Percentiles rank a stretch among this genome's conserved stretches.
These are phyloP conservation scores for Gyrodon lividus DNA, from an alignment of 768 basidiomycete genomes.

Conservation along the genomic window DNA sequence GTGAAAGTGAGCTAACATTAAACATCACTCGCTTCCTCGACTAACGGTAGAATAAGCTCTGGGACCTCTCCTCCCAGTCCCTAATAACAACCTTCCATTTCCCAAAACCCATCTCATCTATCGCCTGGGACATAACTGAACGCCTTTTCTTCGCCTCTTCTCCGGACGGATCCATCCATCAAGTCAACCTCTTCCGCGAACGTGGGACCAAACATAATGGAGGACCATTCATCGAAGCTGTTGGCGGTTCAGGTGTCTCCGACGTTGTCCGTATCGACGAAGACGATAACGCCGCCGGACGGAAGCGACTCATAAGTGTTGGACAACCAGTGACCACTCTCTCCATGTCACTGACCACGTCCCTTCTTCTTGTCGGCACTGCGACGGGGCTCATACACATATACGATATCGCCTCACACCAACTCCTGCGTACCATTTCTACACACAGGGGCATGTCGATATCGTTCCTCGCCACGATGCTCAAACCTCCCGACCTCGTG, in stretches of 20 bases:
- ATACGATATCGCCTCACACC: constrained; percentile 89
- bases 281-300: constrained; percentile 43
- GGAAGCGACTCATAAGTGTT: constrained; percentile 65
- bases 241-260: constrained; percentile 70
- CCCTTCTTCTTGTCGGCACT: constrained; percentile 83
- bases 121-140: constrained; percentile 84
- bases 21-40: constrained; percentile 9
- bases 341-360: constrained; percentile 72
- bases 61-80: constrained; percentile 73
- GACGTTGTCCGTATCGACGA: constrained; percentile 72
- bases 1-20: constrained; percentile 64
- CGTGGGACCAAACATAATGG: constrained; percentile 49
- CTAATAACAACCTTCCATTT: constrained; percentile 88
- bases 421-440: constrained; percentile 78
- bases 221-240: constrained; percentile 57
- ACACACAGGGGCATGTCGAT: constrained; percentile 68
- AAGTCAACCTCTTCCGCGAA: constrained; percentile 75
- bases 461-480: constrained; percentile 71
- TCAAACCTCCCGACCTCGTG: constrained; percentile 85
- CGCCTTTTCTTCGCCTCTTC: constrained; percentile 88
- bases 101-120: constrained; percentile 65
- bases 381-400: constrained; percentile 67
- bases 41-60: constrained; percentile 50
- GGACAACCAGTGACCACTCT: constrained; percentile 72
- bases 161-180: constrained; percentile 69